Evolutionary conservation across 257 asterid genomes (phyloP), one percentile per base, ranked within the genome.

Genomic region (Jacaranda mimosifolia): DNA sequence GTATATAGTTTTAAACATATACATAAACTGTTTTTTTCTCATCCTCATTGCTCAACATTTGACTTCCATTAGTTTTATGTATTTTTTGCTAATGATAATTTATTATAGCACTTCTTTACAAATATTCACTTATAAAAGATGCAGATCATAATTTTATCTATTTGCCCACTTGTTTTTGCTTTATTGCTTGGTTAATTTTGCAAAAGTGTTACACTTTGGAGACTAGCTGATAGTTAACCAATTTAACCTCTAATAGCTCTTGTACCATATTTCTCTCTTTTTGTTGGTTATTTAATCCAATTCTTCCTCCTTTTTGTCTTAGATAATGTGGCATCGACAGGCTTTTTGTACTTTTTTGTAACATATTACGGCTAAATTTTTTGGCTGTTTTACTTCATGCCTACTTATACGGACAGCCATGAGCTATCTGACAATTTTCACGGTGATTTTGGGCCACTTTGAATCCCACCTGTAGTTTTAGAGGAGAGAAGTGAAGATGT

Each of bases 381-480:
- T 69, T 38, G 12, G 48, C 12, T 49, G 21, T 13, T 48, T 17
- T 57, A 13, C 42, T 57, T 56, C 18, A 1, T 48, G 26, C 38
- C 52, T 48, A 62, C 32, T 60, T 36, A 19, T 15, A 6, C 26
- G n/a, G 13, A 13, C 39, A 9, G 15, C 52, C 39, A 45, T n/a
- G n/a, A n/a, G n/a, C n/a, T n/a, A n/a, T 15, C 35, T 62, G 7
- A 62, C 60, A 39, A 55, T 5, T 32, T 63, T 63, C 9, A n/a
- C 63, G 52, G 26, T 32, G 62, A 62, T 63, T 51, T 39, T 62
- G 71, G 63, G 19, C 62, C 39, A 74, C 36, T 10, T 65, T 40
- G 21, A 49, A 35, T 19, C 56, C 7, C 52, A 11, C 13, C 17
- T 48, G 21, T 51, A 71, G 3, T 38, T 11, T 14, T 62, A 5